Percentiles rank a stretch among this genome's conserved stretches.
These are phyloP conservation scores for Pseudocercospora macadamiae DNA, from an alignment of 2,329 filamentous ascomycete genomes.

Conservation along the genomic window DNA sequence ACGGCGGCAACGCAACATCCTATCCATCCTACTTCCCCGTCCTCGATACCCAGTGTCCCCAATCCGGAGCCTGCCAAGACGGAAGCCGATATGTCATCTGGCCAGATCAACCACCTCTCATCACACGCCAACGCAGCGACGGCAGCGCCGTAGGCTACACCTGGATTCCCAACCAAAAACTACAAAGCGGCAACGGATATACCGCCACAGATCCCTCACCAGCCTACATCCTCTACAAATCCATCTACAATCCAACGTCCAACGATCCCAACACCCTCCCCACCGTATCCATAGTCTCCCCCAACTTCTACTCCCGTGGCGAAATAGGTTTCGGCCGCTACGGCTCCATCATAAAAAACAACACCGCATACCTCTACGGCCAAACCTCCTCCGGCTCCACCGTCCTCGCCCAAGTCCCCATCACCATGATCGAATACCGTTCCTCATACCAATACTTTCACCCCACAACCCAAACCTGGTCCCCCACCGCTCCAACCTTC, in stretches of 20 bases:
- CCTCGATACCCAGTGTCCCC: conserved; percentile 25
- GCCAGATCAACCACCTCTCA: conserved; percentile 28
- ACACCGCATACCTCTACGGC: conserved; percentile 31
- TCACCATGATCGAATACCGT: conserved; percentile 24
- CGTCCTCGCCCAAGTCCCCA: conserved; percentile 26
- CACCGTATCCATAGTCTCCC: conserved; percentile 16
- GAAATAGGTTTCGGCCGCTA: conserved; percentile 29
- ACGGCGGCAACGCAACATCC: conserved; percentile 17
- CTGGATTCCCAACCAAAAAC: conserved; percentile 25
- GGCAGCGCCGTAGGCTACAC: conserved; percentile 26
- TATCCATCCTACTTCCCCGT: conserved; percentile 25
- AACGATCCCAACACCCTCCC: conserved; percentile 23
- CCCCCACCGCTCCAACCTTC: conserved; percentile 19
- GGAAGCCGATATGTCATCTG: conserved; percentile 29
- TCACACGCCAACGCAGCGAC: conserved; percentile 12
- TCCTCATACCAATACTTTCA: conserved; percentile 29
- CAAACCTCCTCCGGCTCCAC: conserved; percentile 19
- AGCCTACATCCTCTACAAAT: conserved; percentile 25
- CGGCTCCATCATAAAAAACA: conserved; percentile 22
- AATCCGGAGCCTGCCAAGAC: conserved; percentile 26
- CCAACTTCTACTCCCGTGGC: conserved; percentile 23
- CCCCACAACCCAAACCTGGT: conserved; percentile 23
- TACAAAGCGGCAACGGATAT: conserved; percentile 20
- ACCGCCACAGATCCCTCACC: conserved; percentile 19
- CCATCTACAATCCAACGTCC: conserved; percentile 16